Base-by-base conservation (phyloP, 2,329 filamentous ascomycete species). In the Apiospora hydei region DNA sequence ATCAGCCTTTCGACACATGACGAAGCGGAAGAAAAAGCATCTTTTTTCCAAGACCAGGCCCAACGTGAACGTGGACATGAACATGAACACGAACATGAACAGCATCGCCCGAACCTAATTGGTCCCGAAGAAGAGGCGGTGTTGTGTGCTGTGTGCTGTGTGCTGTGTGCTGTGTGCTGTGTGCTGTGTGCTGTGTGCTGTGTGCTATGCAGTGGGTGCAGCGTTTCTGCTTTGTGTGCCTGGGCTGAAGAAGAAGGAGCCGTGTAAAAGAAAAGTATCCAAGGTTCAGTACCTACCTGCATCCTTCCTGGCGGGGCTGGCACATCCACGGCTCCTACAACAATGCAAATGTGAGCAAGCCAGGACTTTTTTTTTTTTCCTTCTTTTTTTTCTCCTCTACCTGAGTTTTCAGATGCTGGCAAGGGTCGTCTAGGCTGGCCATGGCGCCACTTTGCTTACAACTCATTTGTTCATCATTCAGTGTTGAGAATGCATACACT, bases 1-100 rank as follows among this genome's bases (percentile, higher is more conserved):
- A 64, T 64, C 57, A 41, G 34, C 57, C 30, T 64, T 41, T 64
- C n/a, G 34, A 41, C 34, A 64, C 57, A 64, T 64, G 57, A 64
- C 34, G 57, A 64, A 64, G 57, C 57, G 57, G 57, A 64, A 41
- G 30, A 38, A 41, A 64, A 64, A 34, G 57, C 57, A 41, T 41
- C 8, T 41, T 64, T 64, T 41, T 41, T 7, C 53, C 16, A 61
- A n/a, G 53, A 30, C 30, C 18, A n/a, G 30, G 38, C 38, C 53
- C 53, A 61, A 61, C 53, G 30, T 61, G 53, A 21, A 61, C 30
- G 21, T 38, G 57, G 41, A 64, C 57, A n/a, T 26, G 26, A 34
- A 57, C 26, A 34, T 51, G 21, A 30, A 18, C 26, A 34, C 13
- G 53, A 21, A 61, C 30, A 38, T 21, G 57, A 64, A 64, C 57